These are phyloP conservation scores for Backusella westeae DNA, from an alignment of 192 early-diverging fungal species.

Conservation along the genomic window DNA sequence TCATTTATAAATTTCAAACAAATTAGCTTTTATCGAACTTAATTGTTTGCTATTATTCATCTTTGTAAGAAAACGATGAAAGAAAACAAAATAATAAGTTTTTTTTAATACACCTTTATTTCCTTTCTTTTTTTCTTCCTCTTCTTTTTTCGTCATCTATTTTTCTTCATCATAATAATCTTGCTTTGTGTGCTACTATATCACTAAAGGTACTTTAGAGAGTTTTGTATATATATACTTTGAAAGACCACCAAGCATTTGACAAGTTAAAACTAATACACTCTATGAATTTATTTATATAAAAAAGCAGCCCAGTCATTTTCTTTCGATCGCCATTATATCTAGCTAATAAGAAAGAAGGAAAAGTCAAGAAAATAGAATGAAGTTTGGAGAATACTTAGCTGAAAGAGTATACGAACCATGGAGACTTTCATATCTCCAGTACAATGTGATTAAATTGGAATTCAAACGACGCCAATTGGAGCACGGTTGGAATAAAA, in stretches of 20 bases:
- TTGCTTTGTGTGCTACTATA: neutral
- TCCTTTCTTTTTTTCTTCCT: neutral
- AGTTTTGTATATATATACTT: neutral
- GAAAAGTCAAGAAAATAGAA: conserved; percentile 26
- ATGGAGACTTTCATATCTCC: conserved; percentile 81
- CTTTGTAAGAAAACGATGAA: neutral
- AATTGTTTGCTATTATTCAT: neutral
- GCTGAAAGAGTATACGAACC: conserved; percentile 61
- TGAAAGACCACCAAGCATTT: neutral
- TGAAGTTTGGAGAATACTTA: conserved; percentile 90
- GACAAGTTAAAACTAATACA: neutral
- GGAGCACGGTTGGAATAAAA: conserved; percentile 61
- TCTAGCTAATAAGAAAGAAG: neutral
- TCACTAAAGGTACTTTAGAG: neutral
- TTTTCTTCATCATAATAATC: neutral
- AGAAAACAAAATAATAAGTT: neutral
- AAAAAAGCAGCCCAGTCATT: neutral
- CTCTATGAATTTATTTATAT: neutral
- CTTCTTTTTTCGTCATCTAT: neutral
- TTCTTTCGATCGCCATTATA: neutral
- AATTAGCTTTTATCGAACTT: neutral
- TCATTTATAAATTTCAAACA: neutral
- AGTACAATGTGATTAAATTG: conserved; percentile 77
- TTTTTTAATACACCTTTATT: neutral
- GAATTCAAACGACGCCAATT: conserved; percentile 33